Evolutionary conservation across 768 basidiomycete genomes (phyloP), one percentile per base, ranked within the genome.

Genomic region (Termitomyces sp.): DNA sequence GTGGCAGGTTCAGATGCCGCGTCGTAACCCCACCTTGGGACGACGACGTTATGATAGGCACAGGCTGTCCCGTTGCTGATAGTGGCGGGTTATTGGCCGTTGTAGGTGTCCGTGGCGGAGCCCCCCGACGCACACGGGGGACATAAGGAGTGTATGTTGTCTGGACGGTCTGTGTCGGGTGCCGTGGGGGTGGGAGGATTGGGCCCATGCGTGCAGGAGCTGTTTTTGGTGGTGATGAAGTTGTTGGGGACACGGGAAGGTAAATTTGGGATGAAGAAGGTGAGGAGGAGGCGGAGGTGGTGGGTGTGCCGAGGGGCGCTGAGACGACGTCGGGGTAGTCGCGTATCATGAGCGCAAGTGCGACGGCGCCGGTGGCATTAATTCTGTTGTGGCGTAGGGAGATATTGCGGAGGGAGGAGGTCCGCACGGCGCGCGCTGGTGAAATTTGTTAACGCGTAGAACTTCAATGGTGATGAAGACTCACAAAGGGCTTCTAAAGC

Each of bases 311-410:
- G 7, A 71, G 65, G 19, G 55, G 50, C 23, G 65, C 66, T 30
- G 78, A 74, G 8, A 86, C 80, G 43, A 87, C 78, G 61, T 97
- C 93, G 3, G 93, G 91, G 66, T 98, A 98, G 70, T 99, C 96
- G 51, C 91, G 84, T 60, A 98, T 94, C 92, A 99, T 95, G 51
- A 97, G 79, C 0, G 96, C 94, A 12, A 98, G 78, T 0, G 94
- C 90, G 5, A 98, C 93, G 8, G 89, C 94, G 35, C 94, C 94
- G 0, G 89, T 81, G 0, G 86, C 80, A 35, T 79, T 84, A 64
- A 98, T 97, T 43, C 83, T 83, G 70, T 99, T 98, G 46, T 91
- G 82, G 15, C 96, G 84, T 23, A 99, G 73, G 5, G 94, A 96
- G 49, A 99, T 86, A 66, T 99, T 93, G 56, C 85, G 83, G 56